Evolutionary conservation across 1,284 basidiomycete genomes (phyloP).

Genomic region (Trametes sp.): DNA sequence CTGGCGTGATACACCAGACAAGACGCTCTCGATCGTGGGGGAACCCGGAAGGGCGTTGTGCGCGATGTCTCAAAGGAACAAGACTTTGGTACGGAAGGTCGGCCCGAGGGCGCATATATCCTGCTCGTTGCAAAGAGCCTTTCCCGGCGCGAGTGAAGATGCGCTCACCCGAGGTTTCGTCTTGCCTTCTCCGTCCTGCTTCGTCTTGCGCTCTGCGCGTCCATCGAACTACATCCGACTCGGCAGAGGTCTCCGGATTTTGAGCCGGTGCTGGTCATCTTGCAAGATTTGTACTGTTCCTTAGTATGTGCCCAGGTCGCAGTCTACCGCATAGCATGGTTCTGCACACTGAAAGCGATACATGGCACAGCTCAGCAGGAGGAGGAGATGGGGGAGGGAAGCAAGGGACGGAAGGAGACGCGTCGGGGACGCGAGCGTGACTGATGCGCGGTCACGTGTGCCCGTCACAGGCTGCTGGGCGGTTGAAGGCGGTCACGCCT

Average conservation of each 20-base stretch:
- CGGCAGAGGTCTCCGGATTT: neutral
- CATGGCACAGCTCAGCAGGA: neutral
- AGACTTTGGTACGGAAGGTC: neutral
- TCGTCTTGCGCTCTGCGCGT: neutral
- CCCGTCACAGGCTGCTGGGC: neutral
- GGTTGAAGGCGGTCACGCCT: neutral
- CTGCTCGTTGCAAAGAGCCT: neutral
- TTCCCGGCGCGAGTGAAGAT: neutral
- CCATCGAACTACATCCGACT: too few species aligned
- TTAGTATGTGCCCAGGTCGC: too few species aligned
- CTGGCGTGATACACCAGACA: neutral
- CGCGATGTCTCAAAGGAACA: conserved; percentile 14
- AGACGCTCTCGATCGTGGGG: neutral
- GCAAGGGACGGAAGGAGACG: neutral
- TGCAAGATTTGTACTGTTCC: too few species aligned
- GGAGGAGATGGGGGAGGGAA: neutral
- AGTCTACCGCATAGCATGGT: too few species aligned
- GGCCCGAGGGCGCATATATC: conserved; percentile 9
- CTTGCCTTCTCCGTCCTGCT: neutral
- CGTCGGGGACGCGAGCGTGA: conserved; percentile 7
- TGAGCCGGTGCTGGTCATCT: neutral
- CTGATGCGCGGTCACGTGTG: conserved; percentile 12
- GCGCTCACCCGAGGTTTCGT: neutral
- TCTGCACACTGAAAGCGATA: too few species aligned
- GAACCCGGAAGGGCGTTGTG: neutral